These are phyloP conservation scores for Jatropha curcas DNA, from an alignment of 345 rosid genomes.

Conservation along the genomic window DNA sequence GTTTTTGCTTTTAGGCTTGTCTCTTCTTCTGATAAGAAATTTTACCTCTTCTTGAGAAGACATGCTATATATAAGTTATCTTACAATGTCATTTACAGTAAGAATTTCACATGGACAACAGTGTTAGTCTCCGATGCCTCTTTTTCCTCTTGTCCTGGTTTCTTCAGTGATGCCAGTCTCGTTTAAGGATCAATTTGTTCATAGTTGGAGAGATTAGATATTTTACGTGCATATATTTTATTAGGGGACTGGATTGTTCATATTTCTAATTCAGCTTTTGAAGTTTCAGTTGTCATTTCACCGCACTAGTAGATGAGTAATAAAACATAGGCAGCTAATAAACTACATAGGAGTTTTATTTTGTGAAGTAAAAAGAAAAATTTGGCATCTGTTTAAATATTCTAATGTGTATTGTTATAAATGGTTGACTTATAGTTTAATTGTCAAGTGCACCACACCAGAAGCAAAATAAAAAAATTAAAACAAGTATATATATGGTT, in stretches of 20 bases:
- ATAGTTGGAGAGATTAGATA: background rate
- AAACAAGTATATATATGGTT: background rate
- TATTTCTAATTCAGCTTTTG: background rate
- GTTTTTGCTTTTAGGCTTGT: conserved; percentile 29
- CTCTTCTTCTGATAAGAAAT: background rate
- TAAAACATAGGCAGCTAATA: background rate
- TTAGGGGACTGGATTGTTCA: background rate
- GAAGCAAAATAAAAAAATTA: background rate
- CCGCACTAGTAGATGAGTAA: background rate
- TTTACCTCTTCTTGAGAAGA: no score
- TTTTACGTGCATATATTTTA: background rate
- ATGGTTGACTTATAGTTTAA: background rate
- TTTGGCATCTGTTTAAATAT: no score
- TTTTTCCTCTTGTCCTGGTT: background rate
- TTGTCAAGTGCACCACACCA: background rate
- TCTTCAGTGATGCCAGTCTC: background rate
- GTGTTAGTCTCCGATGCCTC: background rate
- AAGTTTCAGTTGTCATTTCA: background rate
- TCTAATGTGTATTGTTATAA: background rate
- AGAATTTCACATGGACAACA: background rate
- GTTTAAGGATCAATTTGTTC: background rate
- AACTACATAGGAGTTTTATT: background rate
- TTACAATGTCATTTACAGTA: background rate
- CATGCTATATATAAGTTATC: background rate
- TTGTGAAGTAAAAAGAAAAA: background rate